Conservation (phyloP, 2,329 filamentous ascomycete genomes). For the Cercospora sp. region DNA sequence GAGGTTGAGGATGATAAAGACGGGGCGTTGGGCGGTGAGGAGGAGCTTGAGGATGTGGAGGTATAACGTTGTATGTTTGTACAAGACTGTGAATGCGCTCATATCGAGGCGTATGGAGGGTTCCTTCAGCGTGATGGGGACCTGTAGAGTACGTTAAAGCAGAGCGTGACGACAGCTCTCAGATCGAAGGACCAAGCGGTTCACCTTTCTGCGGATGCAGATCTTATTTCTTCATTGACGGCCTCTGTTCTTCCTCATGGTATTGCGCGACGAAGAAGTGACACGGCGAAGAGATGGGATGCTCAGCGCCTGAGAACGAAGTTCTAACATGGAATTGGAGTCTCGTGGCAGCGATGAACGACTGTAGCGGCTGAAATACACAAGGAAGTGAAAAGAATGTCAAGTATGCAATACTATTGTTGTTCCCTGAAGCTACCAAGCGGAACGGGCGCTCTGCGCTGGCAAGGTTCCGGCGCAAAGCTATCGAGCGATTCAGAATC, state of each 20-base stretch:
- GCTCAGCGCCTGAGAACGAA: too few relatives aligned
- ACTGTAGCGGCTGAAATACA: too few relatives aligned
- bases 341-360: too few relatives aligned
- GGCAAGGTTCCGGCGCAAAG: background rate
- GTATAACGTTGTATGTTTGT: background rate
- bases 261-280: background rate
- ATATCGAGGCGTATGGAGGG: background rate
- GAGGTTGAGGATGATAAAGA: conserved; percentile 31
- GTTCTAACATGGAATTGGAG: too few relatives aligned
- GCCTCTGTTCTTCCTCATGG: background rate
- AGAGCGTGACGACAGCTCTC: background rate
- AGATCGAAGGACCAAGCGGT: background rate
- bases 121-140: background rate
- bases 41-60: conserved; percentile 13
- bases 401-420: too few relatives aligned
- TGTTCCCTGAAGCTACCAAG: too few relatives aligned
- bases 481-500: background rate
- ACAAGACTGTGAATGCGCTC: background rate
- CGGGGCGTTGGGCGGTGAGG: conserved; percentile 7
- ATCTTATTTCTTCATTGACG: background rate
- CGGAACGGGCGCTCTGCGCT: too few relatives aligned
- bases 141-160: background rate
- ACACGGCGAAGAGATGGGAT: background rate
- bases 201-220: background rate
- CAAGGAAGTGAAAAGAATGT: too few relatives aligned